Conservation (phyloP, 257 asterid species). For the Apocynum venetum region DNA sequence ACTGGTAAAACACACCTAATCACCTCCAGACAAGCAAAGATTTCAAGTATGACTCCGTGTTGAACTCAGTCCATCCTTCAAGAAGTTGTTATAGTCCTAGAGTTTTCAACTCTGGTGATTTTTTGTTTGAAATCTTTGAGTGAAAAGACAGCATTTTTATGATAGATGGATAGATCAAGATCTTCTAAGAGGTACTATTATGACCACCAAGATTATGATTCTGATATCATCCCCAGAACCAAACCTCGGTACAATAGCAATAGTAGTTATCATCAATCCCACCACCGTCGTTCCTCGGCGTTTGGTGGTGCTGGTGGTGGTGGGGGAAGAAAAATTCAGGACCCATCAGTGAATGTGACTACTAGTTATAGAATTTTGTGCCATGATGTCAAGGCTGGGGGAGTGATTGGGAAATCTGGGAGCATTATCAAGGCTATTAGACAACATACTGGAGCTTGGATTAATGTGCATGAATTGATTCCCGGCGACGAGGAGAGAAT, state of each 20-base stretch:
- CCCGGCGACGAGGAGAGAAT: slow-evolving; percentile 92
- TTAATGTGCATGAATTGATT: slow-evolving; percentile 77
- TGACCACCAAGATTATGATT: slow-evolving; percentile 24
- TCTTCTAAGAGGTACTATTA: slow-evolving; percentile 21
- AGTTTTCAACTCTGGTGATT: not conserved
- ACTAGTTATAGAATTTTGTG: slow-evolving; percentile 81
- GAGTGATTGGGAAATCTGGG: slow-evolving; percentile 94
- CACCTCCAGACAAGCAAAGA: not conserved
- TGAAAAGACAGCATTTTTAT: not conserved
- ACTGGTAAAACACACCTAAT: not conserved
- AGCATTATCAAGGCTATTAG: slow-evolving; percentile 80
- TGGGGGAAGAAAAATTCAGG: slow-evolving; percentile 31
- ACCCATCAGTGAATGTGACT: slow-evolving; percentile 62
- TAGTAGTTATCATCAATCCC: slow-evolving; percentile 34
- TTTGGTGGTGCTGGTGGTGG: slow-evolving; percentile 29
- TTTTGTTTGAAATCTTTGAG: not conserved
- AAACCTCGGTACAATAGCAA: slow-evolving; percentile 19
- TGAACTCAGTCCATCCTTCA: not conserved
- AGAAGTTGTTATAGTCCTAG: not conserved
- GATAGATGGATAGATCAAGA: slow-evolving; percentile 25
- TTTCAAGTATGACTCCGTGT: not conserved
- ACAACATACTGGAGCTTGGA: slow-evolving; percentile 95
- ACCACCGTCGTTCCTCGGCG: slow-evolving; percentile 36
- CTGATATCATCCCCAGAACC: slow-evolving; percentile 17
- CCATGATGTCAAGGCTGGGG: slow-evolving; percentile 82